Base-by-base conservation (phyloP, 2,329 filamentous ascomycete species). In the Verticillium isaacii region DNA sequence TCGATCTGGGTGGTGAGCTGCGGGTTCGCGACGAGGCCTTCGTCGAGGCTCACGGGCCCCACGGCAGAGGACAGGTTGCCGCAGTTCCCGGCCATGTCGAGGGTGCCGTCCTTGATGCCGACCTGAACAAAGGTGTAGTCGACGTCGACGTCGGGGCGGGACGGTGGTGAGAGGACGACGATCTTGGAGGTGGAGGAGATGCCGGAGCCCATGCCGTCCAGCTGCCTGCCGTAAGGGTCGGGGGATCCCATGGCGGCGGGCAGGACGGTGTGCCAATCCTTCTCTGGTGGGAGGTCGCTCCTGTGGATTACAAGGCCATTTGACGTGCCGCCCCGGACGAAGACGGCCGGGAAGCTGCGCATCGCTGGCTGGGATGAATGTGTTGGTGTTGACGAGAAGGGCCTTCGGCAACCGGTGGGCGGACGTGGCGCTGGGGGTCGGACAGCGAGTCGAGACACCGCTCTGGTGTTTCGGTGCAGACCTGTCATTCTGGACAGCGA, bases 81-180 rank as follows among this genome's bases (percentile, higher is more conserved):
- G 66, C 86, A 88, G 62, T 87, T 89, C 2, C 85, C 84, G 0
- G 81, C 82, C 50, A 84, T 77, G 64, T 89, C 85, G 2, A 88
- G 77, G 9, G 78, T 74, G 5, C 78, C 77, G 58, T 81, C 79
- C 25, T 83, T 81, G 57, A 89, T 80, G 0, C 83, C 85, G 1
- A 89, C 76, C 57, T 86, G 84, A 0, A 87, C 80, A 66, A 89
- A 89, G 0, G 85, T 89, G 66, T 85, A 89, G 58, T 88, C 84
- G 9, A 89, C 75, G 63, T 89, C 82, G 1, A 77, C 77, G 19
- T 77, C 81, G 1, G 72, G 78, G 69, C 61, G 73, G 65, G 23
- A 41, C 0, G 73, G 73, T 0, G 68, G 69, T 2, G 77, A 78
- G 1, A 89, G 80, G 0, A 89, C 77, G 82, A 59, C 85, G 32